A percentile compares a stretch with the other conserved stretches of the same genome.
Evolutionary conservation across 1,284 basidiomycete species (phyloP).

Genomic region (Microstroma glucosiphilum): DNA sequence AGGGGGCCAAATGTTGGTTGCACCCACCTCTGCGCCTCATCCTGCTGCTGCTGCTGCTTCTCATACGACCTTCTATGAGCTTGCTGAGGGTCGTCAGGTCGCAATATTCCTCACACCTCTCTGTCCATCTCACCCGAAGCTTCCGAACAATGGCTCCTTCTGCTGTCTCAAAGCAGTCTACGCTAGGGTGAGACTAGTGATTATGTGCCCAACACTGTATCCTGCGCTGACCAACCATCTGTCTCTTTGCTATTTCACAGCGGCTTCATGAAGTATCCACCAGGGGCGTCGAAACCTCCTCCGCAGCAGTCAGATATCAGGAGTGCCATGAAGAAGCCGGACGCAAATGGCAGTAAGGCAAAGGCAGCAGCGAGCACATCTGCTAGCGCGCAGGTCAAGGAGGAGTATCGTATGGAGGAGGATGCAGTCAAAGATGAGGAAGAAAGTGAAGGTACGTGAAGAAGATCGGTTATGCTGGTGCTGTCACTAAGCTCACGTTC

Average conservation of each 20-base stretch:
- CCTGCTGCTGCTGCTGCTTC: too few species aligned
- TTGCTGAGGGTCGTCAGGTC: too few species aligned
- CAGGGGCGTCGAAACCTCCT: constrained; percentile 6
- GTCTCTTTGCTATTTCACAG: constrained; percentile 3
- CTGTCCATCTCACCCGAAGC: too few species aligned
- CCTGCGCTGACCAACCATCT: neutral
- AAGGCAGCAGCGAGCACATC: neutral
- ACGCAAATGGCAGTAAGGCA: neutral
- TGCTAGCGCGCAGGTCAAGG: neutral
- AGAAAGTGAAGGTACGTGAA: neutral
- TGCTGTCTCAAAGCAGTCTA: constrained; percentile 3
- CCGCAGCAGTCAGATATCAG: constrained; percentile 31
- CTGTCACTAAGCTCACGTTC: neutral
- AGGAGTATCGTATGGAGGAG: neutral
- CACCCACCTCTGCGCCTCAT: too few species aligned
- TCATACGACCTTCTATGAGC: too few species aligned
- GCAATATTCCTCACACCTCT: too few species aligned
- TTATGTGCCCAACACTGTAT: neutral
- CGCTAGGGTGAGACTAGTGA: neutral
- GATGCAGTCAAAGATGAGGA: neutral
- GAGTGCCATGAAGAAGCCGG: constrained; percentile 38
- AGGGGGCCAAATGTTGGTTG: too few species aligned
- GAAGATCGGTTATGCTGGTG: neutral
- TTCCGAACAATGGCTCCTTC: too few species aligned
- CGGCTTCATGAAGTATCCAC: constrained; percentile 12